Evolutionary conservation across 2,329 filamentous ascomycete species (phyloP), one percentile per base, ranked within the genome.

Genomic region (Fusarium setosum): DNA sequence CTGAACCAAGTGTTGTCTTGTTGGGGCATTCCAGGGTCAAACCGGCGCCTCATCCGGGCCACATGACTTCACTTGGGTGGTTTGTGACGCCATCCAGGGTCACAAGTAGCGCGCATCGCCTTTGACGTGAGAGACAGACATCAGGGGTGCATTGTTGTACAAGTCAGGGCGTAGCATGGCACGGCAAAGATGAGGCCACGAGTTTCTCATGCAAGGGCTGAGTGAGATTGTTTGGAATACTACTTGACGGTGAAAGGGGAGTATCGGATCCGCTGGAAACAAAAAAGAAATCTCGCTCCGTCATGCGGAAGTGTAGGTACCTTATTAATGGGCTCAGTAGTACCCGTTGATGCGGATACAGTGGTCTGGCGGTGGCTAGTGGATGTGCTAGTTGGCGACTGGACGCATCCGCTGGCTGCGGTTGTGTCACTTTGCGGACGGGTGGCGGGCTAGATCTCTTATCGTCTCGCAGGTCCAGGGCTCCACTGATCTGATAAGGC

Each of bases 11-110:
- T 49, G 41, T n/a, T 50, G 44, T 68, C 45, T 67, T 68, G 65
- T 68, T 68, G 65, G 65, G 65, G 51, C 42, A 51, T 17, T 57
- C 44, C 51, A 47, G 17, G 59, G 49, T 34, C 47, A 56, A 59
- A 53, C 41, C 58, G 44, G 65, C 55, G 48, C 41, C 49, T 47
- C 52, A 51, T 42, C 48, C 31, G 32, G 59, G 45, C 61, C 69
- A 65, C 70, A 70, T 72, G 70, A 72, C 70, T 68, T 72, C 54
- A 70, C 57, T 63, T 61, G 67, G 65, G 53, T 61, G 65, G 63
- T 71, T 71, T 59, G 61, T 72, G 70, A 72, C 70, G 69, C 70
- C 70, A 72, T 73, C 21, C 32, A 32, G 66, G n/a, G 68, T 71
- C 66, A 72, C 66, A 72, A 45, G 70, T 40, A 58, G 59, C 66